Conservation (phyloP, 208 protist species). For the Leishmania braziliensis region DNA sequence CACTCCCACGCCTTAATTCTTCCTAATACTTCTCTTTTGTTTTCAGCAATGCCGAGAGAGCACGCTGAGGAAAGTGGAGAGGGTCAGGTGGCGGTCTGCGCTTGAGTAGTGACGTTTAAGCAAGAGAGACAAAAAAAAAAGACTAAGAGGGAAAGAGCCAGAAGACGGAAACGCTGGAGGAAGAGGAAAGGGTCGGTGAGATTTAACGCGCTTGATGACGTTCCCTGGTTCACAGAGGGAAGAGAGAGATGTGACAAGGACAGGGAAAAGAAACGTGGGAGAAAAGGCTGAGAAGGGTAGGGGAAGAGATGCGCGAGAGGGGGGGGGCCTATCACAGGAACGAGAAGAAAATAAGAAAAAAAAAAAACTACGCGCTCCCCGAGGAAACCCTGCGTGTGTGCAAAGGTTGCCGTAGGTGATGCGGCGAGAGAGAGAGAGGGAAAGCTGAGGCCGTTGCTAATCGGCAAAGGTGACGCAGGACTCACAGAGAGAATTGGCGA, state of each 20-base stretch:
- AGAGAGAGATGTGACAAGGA: not conserved
- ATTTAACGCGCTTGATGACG: not conserved
- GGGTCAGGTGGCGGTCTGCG: not conserved
- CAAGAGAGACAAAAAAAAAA: not conserved
- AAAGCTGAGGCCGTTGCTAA: not conserved
- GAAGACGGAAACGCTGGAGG: not conserved
- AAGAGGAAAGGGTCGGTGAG: not conserved
- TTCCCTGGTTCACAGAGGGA: not conserved
- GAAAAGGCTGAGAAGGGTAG: not conserved
- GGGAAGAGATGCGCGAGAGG: not conserved
- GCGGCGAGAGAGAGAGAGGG: not conserved
- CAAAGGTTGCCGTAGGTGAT: not conserved
- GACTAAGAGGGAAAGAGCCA: not conserved
- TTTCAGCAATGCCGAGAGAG: not conserved
- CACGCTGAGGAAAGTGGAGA: not conserved
- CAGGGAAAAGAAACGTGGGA: conserved; percentile 2
- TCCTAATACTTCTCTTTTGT: not conserved
- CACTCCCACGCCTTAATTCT: not conserved
- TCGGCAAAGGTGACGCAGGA: not conserved
- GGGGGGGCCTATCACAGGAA: not conserved
- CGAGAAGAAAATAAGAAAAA: not conserved
- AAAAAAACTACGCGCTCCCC: not conserved
- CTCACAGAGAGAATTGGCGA: not conserved
- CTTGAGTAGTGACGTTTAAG: not conserved
- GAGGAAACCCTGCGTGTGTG: not conserved